Base-by-base conservation (phyloP, 1,284 basidiomycete species). In the Athelia sp. region DNA sequence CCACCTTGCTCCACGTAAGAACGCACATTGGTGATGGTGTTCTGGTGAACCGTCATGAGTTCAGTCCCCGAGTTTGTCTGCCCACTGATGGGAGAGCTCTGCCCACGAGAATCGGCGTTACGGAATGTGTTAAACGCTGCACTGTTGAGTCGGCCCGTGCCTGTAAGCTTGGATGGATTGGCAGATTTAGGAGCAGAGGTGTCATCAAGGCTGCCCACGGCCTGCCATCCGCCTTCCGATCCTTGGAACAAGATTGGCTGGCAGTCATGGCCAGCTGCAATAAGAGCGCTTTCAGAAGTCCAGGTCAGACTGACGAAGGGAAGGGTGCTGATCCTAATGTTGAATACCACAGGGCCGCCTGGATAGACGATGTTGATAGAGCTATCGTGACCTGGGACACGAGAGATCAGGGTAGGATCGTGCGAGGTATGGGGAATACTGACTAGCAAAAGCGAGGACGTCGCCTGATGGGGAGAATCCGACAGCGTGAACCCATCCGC, bases 191-290 rank as follows among this genome's bases (percentile, higher is more conserved):
- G 64, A 3, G 75, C 73, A 6, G 67, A 76, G n/a, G 78, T 73
- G 52, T 95, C 91, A 61, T 98, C 94, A 56, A 98, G 79, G 51
- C 86, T 90, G n/a, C 90, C 85, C 46, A 80, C 70, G 49, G 81
- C 71, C 47, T 78, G 72, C 93, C 93, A 97, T 2, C 90, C 90
- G 34, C 65, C 69, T 47, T 76, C 72, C 43, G 75, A 76, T 10
- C 92, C 93, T 2, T 80, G 75, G 70, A 92, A 94, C 22, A 96
- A 80, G 29, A 95, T 74, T 1, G 97, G 97, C 67, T 97, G 93
- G 70, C 97, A 99, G 65, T 99, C 97, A 69, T 99, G 96, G 0
- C 97, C 97, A 0, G 94, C 97, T 0, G 93, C 94, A 31, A 99
- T 79, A 56, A 98, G 69, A 9, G 80, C 71, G 50, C 84, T 77